Percentiles rank a stretch among this genome's conserved stretches.
phyloP scores from a whole-genome alignment of 2,329 filamentous ascomycete species.

The Diaporthe capsici region DNA sequence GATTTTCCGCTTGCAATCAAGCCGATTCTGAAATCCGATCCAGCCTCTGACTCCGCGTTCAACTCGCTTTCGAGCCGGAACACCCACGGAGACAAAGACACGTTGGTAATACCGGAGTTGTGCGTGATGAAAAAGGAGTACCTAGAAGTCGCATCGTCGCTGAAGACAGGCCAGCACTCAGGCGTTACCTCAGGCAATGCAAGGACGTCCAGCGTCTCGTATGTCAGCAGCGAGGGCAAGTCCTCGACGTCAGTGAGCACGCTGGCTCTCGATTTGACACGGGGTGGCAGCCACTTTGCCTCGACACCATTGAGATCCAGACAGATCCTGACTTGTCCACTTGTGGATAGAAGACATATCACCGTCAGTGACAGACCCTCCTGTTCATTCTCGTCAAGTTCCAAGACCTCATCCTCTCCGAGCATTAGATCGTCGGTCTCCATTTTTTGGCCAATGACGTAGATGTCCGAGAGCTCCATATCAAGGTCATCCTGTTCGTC shows the following conservation, averaged over 20 bases:
- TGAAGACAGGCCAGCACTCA: conserved; percentile 75
- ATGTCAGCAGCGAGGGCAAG: conserved; percentile 68
- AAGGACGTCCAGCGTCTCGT: conserved; percentile 74
- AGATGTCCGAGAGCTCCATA: conserved; percentile 71
- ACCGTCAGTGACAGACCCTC: conserved; percentile 73
- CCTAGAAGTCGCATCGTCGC: conserved; percentile 70
- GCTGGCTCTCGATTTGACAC: conserved; percentile 63
- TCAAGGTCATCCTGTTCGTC: conserved; percentile 70
- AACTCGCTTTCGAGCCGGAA: conserved; percentile 75
- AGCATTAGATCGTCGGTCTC: conserved; percentile 72
- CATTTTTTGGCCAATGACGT: conserved; percentile 73
- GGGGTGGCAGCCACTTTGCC: conserved; percentile 76
- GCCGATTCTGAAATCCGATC: conserved; percentile 73
- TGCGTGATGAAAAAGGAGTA: conserved; percentile 76
- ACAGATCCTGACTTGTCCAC: conserved; percentile 73
- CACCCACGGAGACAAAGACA: conserved; percentile 74
- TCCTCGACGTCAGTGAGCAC: conserved; percentile 55
- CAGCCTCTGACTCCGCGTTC: conserved; percentile 67
- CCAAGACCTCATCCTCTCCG: conserved; percentile 75
- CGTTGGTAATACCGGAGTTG: conserved; percentile 70
- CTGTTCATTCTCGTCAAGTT: conserved; percentile 68
- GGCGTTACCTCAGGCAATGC: conserved; percentile 67
- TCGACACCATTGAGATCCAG: conserved; percentile 74
- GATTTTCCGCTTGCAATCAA: conserved; percentile 71
- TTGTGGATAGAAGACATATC: conserved; percentile 72